Conservation (phyloP, 1,139 yeast genomes). For the Pichiaceae sp. region DNA sequence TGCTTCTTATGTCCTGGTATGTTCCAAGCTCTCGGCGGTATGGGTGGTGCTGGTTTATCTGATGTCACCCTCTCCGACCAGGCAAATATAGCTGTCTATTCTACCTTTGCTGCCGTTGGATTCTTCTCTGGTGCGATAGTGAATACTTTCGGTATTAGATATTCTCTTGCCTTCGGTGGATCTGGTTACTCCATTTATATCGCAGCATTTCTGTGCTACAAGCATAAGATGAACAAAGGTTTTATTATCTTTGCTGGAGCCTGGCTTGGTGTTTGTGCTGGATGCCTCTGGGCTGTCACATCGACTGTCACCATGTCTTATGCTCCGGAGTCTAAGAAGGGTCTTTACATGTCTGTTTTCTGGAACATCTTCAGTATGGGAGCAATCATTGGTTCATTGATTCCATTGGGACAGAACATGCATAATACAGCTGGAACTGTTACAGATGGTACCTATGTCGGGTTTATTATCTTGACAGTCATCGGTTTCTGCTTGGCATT, state of each 20-base stretch:
- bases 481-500: slow-evolving; percentile 39
- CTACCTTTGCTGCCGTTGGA: slow-evolving; percentile 50
- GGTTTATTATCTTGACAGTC: slow-evolving; percentile 47
- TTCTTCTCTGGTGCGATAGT: slow-evolving; percentile 54
- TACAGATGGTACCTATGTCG: slow-evolving; percentile 50
- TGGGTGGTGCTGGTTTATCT: slow-evolving; percentile 41
- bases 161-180: slow-evolving; percentile 45
- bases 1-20: slow-evolving; percentile 50
- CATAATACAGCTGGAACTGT: slow-evolving; percentile 28
- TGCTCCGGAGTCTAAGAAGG: slow-evolving; percentile 46
- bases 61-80: slow-evolving; percentile 38
- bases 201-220: slow-evolving; percentile 41
- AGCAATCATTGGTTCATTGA: slow-evolving; percentile 49
- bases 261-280: slow-evolving; percentile 49
- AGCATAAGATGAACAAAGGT: slow-evolving; percentile 40
- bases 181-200: slow-evolving; percentile 49
- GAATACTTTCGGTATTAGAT: slow-evolving; percentile 42
- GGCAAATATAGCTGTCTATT: slow-evolving; percentile 46
- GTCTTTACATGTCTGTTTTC: slow-evolving; percentile 42
- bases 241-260: slow-evolving; percentile 56
- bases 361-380: slow-evolving; percentile 62
- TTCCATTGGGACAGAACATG: slow-evolving; percentile 46
- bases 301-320: slow-evolving; percentile 51
- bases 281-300: slow-evolving; percentile 54
- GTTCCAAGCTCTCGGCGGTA: slow-evolving; percentile 48